Base-by-base conservation (phyloP, 2,329 filamentous ascomycete genomes). In the Thermothelomyces thermophilus region DNA sequence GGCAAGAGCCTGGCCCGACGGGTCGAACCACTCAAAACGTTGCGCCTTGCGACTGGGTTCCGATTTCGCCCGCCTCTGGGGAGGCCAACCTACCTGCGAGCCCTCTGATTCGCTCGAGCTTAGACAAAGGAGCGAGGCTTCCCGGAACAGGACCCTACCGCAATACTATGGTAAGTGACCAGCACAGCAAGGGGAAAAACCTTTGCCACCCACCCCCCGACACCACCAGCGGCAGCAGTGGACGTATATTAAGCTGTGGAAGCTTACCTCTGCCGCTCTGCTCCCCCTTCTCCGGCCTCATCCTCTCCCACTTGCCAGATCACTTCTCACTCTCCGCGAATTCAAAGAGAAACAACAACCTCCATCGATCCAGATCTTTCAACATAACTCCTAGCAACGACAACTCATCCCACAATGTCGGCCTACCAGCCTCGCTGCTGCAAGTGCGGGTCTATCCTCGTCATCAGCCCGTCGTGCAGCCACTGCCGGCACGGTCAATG, bases 381-480 rank as follows among this genome's bases (percentile, higher is more conserved):
- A n/a, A 35, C 30, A 35, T 11, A 14, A 5, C 6, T n/a, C 33
- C 14, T n/a, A 35, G 16, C n/a, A 11, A 44, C 31, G 34, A 46
- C 16, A 16, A 37, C 2, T 26, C 35, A 26, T 45, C n/a, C 20
- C 56, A 61, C 11, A 14, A 60, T 59, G 59, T 54, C 45, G 14
- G 43, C 53, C 55, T 55, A 55, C 47, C 37, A 53, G 20, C 71
- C 73, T 58, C 74, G 75, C 66, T 78, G 75, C 72, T 77, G 75
- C 71, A 65, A 75, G 61, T 78, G 75, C 67, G 72, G 72, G 58
- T 66, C 70, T 66, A 74, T 77, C 66, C 75, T 78, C 58, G 75
- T 77, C 68, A 78, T 78, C 67, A 77, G 73, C 72, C 74, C 67
- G 63, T 72, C 68, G 46, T 78, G 75, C 70, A 68, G 65, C 53